A percentile compares a stretch with the other conserved stretches of the same genome.
Evolutionary conservation across 2,329 filamentous ascomycete species (phyloP).

Genomic region (Ophiobolus disseminans): DNA sequence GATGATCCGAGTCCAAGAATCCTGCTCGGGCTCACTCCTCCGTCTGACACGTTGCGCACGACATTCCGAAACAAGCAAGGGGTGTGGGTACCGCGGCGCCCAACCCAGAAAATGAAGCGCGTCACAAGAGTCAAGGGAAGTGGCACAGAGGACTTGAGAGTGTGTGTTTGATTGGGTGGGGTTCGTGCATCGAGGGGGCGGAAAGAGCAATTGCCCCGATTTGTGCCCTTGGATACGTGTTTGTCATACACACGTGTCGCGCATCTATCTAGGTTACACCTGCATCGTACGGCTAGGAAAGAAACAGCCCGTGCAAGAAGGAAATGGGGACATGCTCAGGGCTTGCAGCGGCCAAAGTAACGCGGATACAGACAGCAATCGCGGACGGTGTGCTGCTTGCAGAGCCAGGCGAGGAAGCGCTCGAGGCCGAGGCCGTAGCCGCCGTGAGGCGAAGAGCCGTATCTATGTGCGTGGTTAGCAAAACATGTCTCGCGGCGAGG

Average conservation of each 20-base stretch:
- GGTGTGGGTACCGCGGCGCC: conserved; percentile 7
- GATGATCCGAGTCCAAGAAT: background rate
- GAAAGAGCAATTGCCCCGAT: too few species aligned
- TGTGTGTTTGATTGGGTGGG: conserved; percentile 15
- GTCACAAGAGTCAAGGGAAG: too few species aligned
- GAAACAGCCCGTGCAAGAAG: background rate
- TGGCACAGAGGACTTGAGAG: background rate
- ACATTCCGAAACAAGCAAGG: conserved; percentile 18
- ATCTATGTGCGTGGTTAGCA: conserved; percentile 60
- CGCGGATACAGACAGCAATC: conserved; percentile 79
- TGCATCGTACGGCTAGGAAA: background rate
- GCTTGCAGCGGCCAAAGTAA: conserved; percentile 82
- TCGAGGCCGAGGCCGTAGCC: conserved; percentile 94
- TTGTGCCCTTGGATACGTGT: background rate
- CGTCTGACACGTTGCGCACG: conserved; percentile 24
- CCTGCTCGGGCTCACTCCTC: background rate
- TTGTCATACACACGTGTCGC: background rate
- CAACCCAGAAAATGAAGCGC: too few species aligned
- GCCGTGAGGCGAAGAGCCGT: conserved; percentile 89
- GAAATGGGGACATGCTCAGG: conserved; percentile 53
- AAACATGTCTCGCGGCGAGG: conserved; percentile 1
- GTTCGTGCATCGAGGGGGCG: conserved; percentile 13
- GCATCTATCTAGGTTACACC: background rate
- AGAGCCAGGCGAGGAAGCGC: conserved; percentile 74
- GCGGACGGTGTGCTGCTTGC: conserved; percentile 69